Evolutionary conservation across 345 rosid genomes (phyloP), one percentile per base, ranked within the genome.

Genomic region (Gossypium australe): DNA sequence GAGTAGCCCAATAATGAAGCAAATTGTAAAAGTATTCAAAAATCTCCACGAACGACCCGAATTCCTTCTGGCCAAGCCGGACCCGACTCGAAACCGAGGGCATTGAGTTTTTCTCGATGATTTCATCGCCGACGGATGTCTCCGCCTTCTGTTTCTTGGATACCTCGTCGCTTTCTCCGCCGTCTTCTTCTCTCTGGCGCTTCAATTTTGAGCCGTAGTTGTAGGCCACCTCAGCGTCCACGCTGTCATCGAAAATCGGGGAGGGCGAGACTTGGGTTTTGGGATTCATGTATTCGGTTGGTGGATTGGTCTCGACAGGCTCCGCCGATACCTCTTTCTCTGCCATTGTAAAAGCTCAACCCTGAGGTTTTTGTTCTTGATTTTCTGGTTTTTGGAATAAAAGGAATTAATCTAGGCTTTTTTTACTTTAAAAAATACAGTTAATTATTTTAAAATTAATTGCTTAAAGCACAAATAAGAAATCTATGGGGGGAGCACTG

Each of bases 41-140:
- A 94, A 94, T 87, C 87, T 88, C 87, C 56, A 89, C 85, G 1
- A 93, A 81, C 8, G 97, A 85, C 22, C 84, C 90, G 38, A 94
- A 92, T 85, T 81, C 88, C 86, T 94, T 94, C 0, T 92, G 91
- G 17, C 98, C 97, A 70, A 94, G 62, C n/a, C 68, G 84, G 9
- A 84, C 87, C 60, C 71, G 81, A 76, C 9, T 86, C 18, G 84
- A 61, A 29, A 58, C 85, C 64, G 47, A 59, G 6, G 71, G 70
- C 12, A 0, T 12, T 0, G 41, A 16, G 41, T 47, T 13, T 80
- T 71, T 75, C 53, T 78, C 82, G 56, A 66, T 71, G 57, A 74
- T 75, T 72, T 80, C 77, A 58, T 81, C 80, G 73, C 78, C 70
- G 74, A 72, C 65, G 47, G 70, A 51, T 78, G 73, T 74, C 79